Conservation (phyloP, 345 rosid genomes). For the Eucalyptus brandiana region DNA sequence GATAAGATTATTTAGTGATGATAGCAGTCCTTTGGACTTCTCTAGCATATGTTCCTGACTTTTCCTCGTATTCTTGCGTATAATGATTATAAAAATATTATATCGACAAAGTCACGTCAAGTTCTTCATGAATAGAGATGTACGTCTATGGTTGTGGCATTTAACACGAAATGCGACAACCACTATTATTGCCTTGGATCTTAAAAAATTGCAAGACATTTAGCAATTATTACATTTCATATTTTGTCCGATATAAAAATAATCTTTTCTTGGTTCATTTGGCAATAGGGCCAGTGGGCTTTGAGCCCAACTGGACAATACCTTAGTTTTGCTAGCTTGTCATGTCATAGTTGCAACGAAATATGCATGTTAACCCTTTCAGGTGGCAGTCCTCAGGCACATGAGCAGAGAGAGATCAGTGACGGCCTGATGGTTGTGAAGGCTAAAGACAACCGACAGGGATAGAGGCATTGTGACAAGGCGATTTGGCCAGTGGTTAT, state of each 20-base stretch:
- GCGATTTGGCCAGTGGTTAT: not conserved
- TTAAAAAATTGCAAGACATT: not conserved
- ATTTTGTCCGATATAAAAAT: not conserved
- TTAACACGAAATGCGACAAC: not conserved
- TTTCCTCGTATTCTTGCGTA: not conserved
- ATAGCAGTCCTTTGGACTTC: not conserved
- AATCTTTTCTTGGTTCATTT: not conserved
- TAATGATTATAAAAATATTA: not conserved
- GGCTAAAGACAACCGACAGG: not conserved
- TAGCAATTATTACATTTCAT: not conserved
- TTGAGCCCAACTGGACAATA: not conserved
- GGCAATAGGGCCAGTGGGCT: not conserved
- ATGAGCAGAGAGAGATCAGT: not conserved
- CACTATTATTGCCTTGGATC: not conserved
- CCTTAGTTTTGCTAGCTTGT: not conserved
- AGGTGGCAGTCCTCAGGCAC: not conserved
- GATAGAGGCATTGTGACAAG: not conserved
- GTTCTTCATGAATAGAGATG: not conserved
- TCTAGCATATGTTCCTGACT: not conserved
- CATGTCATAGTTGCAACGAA: not conserved
- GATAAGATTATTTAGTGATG: not conserved
- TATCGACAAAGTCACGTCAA: not conserved
- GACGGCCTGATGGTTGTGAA: not conserved
- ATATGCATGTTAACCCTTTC: not conserved
- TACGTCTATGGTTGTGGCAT: rapidly evolving